These are phyloP conservation scores for Trichoderma endophyticum DNA, from an alignment of 2,329 filamentous ascomycete genomes.

Conservation along the genomic window DNA sequence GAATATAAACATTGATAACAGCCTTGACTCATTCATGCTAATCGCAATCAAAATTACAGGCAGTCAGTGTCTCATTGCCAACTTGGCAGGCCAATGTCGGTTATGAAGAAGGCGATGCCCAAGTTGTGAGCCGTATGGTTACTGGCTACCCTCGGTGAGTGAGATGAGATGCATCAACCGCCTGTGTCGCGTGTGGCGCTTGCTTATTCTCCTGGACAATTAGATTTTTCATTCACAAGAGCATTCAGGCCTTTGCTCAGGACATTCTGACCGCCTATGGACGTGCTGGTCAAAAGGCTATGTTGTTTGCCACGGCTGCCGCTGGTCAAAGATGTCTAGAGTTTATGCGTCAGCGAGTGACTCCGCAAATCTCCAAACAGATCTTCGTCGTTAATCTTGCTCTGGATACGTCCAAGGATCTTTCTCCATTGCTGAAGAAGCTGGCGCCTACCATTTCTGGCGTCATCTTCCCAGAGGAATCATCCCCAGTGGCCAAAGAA, in stretches of 20 bases:
- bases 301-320: slow-evolving; percentile 74
- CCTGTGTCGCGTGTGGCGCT: background rate
- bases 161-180: slow-evolving; percentile 8
- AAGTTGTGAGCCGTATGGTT: slow-evolving; percentile 80
- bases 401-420: slow-evolving; percentile 53
- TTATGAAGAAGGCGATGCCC: slow-evolving; percentile 88
- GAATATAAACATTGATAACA: background rate
- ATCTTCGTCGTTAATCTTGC: slow-evolving; percentile 61
- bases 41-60: slow-evolving; percentile 50
- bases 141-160: slow-evolving; percentile 82
- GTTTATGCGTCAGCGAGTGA: slow-evolving; percentile 64
- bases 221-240: slow-evolving; percentile 89
- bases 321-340: slow-evolving; percentile 70
- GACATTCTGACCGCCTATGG: slow-evolving; percentile 66
- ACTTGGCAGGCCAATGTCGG: slow-evolving; percentile 89
- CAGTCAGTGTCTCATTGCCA: slow-evolving; percentile 91
- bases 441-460: slow-evolving; percentile 62
- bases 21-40: background rate
- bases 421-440: slow-evolving; percentile 50
- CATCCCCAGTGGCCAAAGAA: slow-evolving; percentile 75
- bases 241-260: slow-evolving; percentile 69
- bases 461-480: slow-evolving; percentile 66
- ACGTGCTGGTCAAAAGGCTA: slow-evolving; percentile 61
- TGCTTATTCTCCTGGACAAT: background rate
- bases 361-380: slow-evolving; percentile 46